These are phyloP conservation scores for Urochloa ruziziensis DNA, from an alignment of 176 grass and related monocot species.

Conservation along the genomic window DNA sequence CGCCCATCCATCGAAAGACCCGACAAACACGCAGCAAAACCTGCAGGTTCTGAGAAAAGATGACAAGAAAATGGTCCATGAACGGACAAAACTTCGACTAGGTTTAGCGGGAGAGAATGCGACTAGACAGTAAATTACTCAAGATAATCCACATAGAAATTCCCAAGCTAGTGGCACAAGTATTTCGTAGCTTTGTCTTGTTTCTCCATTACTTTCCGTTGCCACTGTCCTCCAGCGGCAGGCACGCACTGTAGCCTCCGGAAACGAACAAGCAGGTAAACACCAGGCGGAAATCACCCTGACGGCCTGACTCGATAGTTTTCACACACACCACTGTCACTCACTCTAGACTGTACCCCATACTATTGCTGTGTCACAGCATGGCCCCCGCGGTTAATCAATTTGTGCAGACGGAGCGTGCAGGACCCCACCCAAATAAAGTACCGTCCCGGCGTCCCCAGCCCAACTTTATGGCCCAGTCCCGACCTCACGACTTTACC, in stretches of 20 bases:
- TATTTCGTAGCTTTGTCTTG: not conserved
- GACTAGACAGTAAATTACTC: not conserved
- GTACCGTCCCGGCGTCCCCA: not conserved
- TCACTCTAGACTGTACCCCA: not conserved
- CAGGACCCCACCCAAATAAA: slow-evolving; percentile 29
- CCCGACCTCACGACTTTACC: slow-evolving; percentile 29
- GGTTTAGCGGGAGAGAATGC: not conserved
- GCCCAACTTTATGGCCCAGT: not conserved
- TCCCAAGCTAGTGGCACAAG: not conserved
- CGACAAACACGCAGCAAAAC: not conserved
- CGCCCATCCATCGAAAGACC: not conserved
- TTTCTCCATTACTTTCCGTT: slow-evolving; percentile 17
- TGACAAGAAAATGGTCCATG: not conserved
- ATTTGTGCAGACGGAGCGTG: not conserved
- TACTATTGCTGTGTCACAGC: not conserved
- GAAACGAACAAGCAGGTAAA: slow-evolving; percentile 14
- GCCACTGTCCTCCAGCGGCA: not conserved
- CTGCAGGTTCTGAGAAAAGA: not conserved
- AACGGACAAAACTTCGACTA: not conserved
- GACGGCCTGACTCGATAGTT: not conserved
- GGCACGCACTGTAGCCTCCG: slow-evolving; percentile 15
- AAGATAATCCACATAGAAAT: not conserved
- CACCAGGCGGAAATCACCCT: not conserved
- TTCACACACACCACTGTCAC: slow-evolving; percentile 15
- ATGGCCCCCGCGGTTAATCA: slow-evolving; percentile 8